Evolutionary conservation across 805 yeast genomes (phyloP).

Genomic region (Lachancea sp.): DNA sequence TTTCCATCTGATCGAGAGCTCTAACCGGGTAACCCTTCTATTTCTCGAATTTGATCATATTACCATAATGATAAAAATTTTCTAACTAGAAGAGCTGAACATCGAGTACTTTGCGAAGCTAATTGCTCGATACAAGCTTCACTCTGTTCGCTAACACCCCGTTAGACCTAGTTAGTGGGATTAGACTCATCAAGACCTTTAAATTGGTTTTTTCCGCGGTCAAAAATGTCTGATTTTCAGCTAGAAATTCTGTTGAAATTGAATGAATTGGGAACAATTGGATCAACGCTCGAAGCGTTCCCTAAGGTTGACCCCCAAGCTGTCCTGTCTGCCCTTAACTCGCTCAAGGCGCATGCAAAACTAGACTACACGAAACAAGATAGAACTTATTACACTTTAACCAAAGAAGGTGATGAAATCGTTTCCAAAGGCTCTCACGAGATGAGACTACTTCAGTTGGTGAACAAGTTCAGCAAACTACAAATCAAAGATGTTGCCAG

Average conservation of each 20-base stretch:
- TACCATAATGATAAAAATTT: neutral
- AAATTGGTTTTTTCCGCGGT: neutral
- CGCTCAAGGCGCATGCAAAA: slow-evolving; percentile 80
- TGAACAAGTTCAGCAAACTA: slow-evolving; percentile 68
- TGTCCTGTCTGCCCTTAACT: slow-evolving; percentile 77
- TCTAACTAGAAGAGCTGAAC: neutral
- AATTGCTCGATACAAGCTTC: neutral
- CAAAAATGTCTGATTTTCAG: slow-evolving; percentile 61
- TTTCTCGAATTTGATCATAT: neutral
- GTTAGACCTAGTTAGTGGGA: neutral
- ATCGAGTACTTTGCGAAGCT: neutral
- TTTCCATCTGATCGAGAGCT: too few species aligned
- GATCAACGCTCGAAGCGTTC: slow-evolving; percentile 63
- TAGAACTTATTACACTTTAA: slow-evolving; percentile 65
- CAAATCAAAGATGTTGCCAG: slow-evolving; percentile 66
- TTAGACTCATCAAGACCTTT: neutral
- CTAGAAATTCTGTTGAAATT: slow-evolving; percentile 56
- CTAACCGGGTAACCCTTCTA: neutral
- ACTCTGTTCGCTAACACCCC: neutral
- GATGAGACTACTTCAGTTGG: slow-evolving; percentile 69
- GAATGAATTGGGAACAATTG: slow-evolving; percentile 54
- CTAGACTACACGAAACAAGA: slow-evolving; percentile 67
- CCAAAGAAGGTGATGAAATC: slow-evolving; percentile 77
- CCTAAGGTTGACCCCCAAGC: slow-evolving; percentile 58
- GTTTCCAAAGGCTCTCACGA: slow-evolving; percentile 85